Percentiles rank a stretch among this genome's conserved stretches.
These are phyloP conservation scores for Prunella vulgaris DNA, from an alignment of 257 asterid species.

Conservation along the genomic window DNA sequence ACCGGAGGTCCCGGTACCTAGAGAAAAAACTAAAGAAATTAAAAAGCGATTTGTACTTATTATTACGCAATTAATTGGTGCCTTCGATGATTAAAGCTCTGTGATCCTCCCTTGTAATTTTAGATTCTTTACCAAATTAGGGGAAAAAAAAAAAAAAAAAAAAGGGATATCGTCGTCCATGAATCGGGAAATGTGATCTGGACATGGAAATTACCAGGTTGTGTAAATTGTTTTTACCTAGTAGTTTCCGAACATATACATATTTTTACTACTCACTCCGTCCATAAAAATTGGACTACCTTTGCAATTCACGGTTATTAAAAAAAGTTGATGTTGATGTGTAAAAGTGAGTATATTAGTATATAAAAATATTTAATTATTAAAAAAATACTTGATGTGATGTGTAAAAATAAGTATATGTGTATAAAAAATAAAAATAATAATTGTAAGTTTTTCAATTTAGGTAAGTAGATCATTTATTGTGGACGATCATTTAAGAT, in stretches of 20 bases:
- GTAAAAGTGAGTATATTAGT: too few species aligned
- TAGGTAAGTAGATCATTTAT: too few species aligned
- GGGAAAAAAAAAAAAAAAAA: not conserved
- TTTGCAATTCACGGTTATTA: too few species aligned
- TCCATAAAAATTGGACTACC: too few species aligned
- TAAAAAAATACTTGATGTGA: too few species aligned
- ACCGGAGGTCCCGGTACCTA: constrained; percentile 23
- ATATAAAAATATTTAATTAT: too few species aligned
- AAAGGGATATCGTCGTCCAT: not conserved
- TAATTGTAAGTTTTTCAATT: too few species aligned
- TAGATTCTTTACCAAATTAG: not conserved
- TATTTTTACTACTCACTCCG: too few species aligned
- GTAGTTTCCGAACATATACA: not conserved
- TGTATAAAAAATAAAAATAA: too few species aligned
- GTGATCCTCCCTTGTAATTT: not conserved
- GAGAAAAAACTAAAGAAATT: not conserved
- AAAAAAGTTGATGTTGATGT: too few species aligned
- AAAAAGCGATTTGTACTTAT: not conserved
- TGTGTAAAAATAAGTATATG: too few species aligned
- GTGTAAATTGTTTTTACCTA: constrained; percentile 15
- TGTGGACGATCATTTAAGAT: too few species aligned
- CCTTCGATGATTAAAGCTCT: not conserved
- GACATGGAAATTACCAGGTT: not conserved
- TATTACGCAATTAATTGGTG: constrained; percentile 2
- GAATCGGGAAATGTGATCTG: not conserved